These are phyloP conservation scores for Jasminum sambac DNA, from an alignment of 257 asterid genomes.

Conservation along the genomic window DNA sequence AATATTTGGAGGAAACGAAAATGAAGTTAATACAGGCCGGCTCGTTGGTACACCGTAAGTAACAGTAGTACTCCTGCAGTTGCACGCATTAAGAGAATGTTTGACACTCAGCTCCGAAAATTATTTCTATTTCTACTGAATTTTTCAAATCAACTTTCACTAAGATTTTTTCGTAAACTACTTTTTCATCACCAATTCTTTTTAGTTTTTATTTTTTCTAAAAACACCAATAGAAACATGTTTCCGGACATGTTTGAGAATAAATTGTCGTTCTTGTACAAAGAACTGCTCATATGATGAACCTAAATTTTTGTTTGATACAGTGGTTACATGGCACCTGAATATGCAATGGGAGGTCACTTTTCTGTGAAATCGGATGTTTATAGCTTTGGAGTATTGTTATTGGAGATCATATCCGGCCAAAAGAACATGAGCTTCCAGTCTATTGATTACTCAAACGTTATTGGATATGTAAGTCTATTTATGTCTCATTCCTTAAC, in stretches of 20 bases:
- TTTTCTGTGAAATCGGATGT: conserved; percentile 89
- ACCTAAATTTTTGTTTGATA: background rate
- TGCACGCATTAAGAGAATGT: too few relatives aligned
- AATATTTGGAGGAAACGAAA: conserved; percentile 77
- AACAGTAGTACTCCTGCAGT: background rate
- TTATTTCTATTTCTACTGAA: too few relatives aligned
- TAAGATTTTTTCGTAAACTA: too few relatives aligned
- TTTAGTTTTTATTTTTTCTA: too few relatives aligned
- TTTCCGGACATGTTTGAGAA: background rate
- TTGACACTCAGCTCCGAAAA: too few relatives aligned
- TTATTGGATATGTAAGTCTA: conserved; percentile 67
- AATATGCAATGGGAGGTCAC: conserved; percentile 94
- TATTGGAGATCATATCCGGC: conserved; percentile 78
- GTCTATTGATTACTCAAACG: conserved; percentile 47
- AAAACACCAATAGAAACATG: too few relatives aligned
- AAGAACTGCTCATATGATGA: background rate
- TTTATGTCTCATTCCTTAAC: background rate
- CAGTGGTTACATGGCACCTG: conserved; percentile 97
- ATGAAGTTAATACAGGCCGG: conserved; percentile 77
- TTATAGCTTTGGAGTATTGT: conserved; percentile 78
- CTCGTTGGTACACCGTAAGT: conserved; percentile 93
- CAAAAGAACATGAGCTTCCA: conserved; percentile 56
- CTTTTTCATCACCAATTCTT: too few relatives aligned
- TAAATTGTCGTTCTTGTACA: background rate
- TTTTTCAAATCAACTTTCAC: too few relatives aligned